Conservation (phyloP, 768 basidiomycete species). For the Boletus sp. region DNA sequence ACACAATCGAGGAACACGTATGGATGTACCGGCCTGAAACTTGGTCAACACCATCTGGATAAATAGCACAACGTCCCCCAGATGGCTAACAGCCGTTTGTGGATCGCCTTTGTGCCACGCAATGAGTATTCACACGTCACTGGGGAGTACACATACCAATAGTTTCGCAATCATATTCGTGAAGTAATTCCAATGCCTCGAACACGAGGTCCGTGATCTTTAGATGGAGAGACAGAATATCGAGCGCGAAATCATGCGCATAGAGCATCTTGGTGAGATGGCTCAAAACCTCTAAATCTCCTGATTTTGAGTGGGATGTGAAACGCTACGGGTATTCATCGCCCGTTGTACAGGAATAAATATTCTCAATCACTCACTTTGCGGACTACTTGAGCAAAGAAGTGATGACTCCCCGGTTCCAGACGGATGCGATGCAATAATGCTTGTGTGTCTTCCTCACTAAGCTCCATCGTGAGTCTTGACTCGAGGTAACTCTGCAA, state of each 20-base stretch:
- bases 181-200: slow-evolving; percentile 56
- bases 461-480: slow-evolving; percentile 52
- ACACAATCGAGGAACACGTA: not conserved
- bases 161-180: slow-evolving; percentile 76
- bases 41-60: slow-evolving; percentile 61
- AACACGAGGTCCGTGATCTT: slow-evolving; percentile 63
- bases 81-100: slow-evolving; percentile 73
- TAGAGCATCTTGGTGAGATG: slow-evolving; percentile 67
- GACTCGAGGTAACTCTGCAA: slow-evolving; percentile 47
- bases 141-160: slow-evolving; percentile 52
- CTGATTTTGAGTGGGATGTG: slow-evolving; percentile 42
- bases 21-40: slow-evolving; percentile 49
- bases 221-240: slow-evolving; percentile 66
- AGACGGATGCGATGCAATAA: slow-evolving; percentile 43
- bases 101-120: slow-evolving; percentile 59
- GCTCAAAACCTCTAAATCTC: slow-evolving; percentile 68
- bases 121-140: not conserved
- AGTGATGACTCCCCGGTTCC: slow-evolving; percentile 55
- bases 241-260: slow-evolving; percentile 54
- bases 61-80: slow-evolving; percentile 79
- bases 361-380: slow-evolving; percentile 44
- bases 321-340: slow-evolving; percentile 49
- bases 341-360: not conserved
- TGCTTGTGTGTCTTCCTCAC: slow-evolving; percentile 34
- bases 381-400: slow-evolving; percentile 52